These are phyloP conservation scores for Beta macrorhiza DNA, from an alignment of 179 eudicot species.

Conservation along the genomic window DNA sequence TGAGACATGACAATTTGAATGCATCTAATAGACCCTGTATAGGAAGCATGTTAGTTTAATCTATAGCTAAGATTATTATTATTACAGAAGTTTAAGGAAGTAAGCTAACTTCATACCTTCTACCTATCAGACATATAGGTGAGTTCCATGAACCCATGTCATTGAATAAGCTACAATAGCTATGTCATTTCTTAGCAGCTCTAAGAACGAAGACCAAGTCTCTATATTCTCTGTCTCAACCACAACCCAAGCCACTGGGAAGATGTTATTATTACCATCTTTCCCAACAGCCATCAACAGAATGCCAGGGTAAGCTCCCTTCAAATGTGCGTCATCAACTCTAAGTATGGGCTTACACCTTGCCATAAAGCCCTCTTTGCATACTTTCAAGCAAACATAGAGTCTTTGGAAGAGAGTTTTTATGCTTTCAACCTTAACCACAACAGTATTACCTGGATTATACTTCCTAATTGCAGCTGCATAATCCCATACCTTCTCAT, in stretches of 20 bases:
- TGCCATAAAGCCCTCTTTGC: neutral
- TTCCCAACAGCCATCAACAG: neutral
- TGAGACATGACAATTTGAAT: neutral
- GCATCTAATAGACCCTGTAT: neutral
- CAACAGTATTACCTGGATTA: neutral
- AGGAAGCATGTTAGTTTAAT: neutral
- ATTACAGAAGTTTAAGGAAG: neutral
- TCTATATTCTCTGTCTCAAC: neutral
- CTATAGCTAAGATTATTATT: neutral
- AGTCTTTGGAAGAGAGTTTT: slow-evolving; percentile 1
- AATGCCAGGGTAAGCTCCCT: neutral
- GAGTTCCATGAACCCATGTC: neutral
- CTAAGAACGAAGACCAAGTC: neutral
- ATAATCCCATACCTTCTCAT: no score
- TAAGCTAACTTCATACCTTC: neutral
- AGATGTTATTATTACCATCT: neutral
- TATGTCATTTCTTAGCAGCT: neutral
- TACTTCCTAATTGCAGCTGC: neutral
- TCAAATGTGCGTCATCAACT: neutral
- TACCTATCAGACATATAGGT: neutral
- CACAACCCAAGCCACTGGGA: neutral
- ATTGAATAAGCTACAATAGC: neutral
- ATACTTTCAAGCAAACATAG: neutral
- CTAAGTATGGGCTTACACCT: slow-evolving; percentile 12
- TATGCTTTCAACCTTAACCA: neutral